These are phyloP conservation scores for Aspergillus leporis DNA, from an alignment of 495 filamentous ascomycete genomes.

Conservation along the genomic window DNA sequence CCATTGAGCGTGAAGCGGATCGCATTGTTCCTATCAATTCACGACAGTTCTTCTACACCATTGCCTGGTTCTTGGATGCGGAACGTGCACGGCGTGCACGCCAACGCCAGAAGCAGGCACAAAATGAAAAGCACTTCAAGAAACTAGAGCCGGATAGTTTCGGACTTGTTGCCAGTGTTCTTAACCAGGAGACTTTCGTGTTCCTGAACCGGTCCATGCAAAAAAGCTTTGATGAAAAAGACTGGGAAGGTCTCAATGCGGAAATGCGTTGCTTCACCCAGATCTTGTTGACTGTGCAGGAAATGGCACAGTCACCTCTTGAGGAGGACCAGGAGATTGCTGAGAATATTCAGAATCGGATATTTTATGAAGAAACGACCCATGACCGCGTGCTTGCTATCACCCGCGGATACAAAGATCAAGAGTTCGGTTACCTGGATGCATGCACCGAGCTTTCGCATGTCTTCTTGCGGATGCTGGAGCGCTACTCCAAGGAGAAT, in stretches of 20 bases:
- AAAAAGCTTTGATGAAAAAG: slow-evolving; percentile 72
- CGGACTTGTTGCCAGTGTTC: slow-evolving; percentile 79
- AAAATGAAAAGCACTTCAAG: slow-evolving; percentile 37
- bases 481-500: slow-evolving; percentile 93
- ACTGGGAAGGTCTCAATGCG: slow-evolving; percentile 82
- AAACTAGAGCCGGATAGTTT: slow-evolving; percentile 73
- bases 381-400: slow-evolving; percentile 83
- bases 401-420: slow-evolving; percentile 80
- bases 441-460: slow-evolving; percentile 88
- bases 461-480: slow-evolving; percentile 88
- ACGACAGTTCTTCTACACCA: slow-evolving; percentile 87
- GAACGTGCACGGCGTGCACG: slow-evolving; percentile 72
- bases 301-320: slow-evolving; percentile 80
- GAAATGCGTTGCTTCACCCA: slow-evolving; percentile 84
- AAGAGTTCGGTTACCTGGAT: slow-evolving; percentile 92
- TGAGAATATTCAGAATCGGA: slow-evolving; percentile 92
- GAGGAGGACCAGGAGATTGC: slow-evolving; percentile 98
- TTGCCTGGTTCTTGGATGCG: slow-evolving; percentile 92
- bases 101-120: slow-evolving; percentile 43
- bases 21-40: slow-evolving; percentile 71
- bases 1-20: slow-evolving; percentile 88
- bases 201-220: slow-evolving; percentile 83
- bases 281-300: slow-evolving; percentile 85
- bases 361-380: slow-evolving; percentile 96
- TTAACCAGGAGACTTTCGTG: slow-evolving; percentile 91